phyloP scores from a whole-genome alignment of 2,329 filamentous ascomycete species.

The Botrytis medusae region DNA sequence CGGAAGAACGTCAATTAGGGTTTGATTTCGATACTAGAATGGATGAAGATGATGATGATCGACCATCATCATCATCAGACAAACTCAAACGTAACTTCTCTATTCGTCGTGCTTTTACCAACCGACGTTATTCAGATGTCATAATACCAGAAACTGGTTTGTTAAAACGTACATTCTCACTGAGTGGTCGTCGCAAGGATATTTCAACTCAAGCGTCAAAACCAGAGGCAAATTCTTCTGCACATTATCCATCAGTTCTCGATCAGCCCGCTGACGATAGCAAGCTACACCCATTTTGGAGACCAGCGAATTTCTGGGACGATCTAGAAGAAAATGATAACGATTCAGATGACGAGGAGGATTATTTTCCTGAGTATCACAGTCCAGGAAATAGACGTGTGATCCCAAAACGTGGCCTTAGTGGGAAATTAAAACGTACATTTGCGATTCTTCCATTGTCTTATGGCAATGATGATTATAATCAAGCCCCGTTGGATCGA shows the following conservation, averaged over 20 bases:
- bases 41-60: slow-evolving; percentile 40
- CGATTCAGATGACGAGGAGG: slow-evolving; percentile 31
- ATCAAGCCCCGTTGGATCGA: slow-evolving; percentile 46
- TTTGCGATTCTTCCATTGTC: slow-evolving; percentile 59
- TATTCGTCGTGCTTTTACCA: slow-evolving; percentile 53
- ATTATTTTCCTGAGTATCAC: slow-evolving; percentile 48
- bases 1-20: slow-evolving; percentile 53
- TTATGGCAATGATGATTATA: slow-evolving; percentile 45
- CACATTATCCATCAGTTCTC: slow-evolving; percentile 46
- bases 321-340: slow-evolving; percentile 45
- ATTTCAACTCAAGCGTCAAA: slow-evolving; percentile 34
- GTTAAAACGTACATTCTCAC: slow-evolving; percentile 46
- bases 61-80: slow-evolving; percentile 35
- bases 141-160: slow-evolving; percentile 53
- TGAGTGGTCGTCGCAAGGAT: slow-evolving; percentile 32
- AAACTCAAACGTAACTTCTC: slow-evolving; percentile 51
- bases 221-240: slow-evolving; percentile 32
- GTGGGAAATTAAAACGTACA: slow-evolving; percentile 48
- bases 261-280: slow-evolving; percentile 52
- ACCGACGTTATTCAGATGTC: slow-evolving; percentile 50
- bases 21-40: slow-evolving; percentile 43
- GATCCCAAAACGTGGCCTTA: slow-evolving; percentile 50
- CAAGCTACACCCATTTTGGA: slow-evolving; percentile 62
- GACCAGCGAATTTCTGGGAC: slow-evolving; percentile 50
- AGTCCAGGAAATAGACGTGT: slow-evolving; percentile 42